Percentiles rank a stretch among this genome's conserved stretches.
Conservation (phyloP, 1,139 yeast genomes). For the Hyphopichia buzzinii region DNA sequence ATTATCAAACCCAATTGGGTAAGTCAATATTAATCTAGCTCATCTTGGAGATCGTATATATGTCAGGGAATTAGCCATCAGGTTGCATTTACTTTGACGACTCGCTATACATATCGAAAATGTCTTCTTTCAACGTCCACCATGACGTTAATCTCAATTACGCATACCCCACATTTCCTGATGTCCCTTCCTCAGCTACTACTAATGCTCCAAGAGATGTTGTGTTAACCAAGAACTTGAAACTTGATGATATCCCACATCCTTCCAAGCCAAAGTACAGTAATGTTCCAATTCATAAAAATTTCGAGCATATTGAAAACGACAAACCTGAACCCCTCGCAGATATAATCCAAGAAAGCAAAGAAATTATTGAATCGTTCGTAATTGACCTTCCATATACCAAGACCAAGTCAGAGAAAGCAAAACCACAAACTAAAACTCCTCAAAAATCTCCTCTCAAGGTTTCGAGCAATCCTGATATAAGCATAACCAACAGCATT, state of each 20-base stretch:
- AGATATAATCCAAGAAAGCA: slow-evolving; percentile 24
- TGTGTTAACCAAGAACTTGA: slow-evolving; percentile 23
- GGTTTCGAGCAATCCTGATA: neutral
- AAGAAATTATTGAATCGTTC: slow-evolving; percentile 15
- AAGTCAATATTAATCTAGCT: slow-evolving; percentile 1
- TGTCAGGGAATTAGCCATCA: slow-evolving; percentile 2
- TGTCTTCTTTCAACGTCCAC: slow-evolving; percentile 6
- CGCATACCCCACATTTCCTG: slow-evolving; percentile 19
- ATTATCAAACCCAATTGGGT: slow-evolving; percentile 18
- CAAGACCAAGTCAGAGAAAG: slow-evolving; percentile 3
- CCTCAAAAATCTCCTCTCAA: slow-evolving; percentile 3
- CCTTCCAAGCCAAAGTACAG: slow-evolving; percentile 12
- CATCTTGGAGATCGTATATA: slow-evolving; percentile 6
- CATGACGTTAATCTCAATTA: slow-evolving; percentile 18
- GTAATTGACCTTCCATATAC: slow-evolving; percentile 18
- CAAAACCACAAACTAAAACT: neutral
- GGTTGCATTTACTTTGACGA: slow-evolving; percentile 1
- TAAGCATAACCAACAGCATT: slow-evolving; percentile 6
- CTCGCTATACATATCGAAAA: too few species aligned
- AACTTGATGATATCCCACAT: slow-evolving; percentile 12
- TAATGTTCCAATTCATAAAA: slow-evolving; percentile 7
- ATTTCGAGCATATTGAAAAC: slow-evolving; percentile 10
- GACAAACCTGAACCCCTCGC: slow-evolving; percentile 27
- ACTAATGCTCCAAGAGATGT: slow-evolving; percentile 15
- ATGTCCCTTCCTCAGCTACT: slow-evolving; percentile 9